Conservation (phyloP, 257 asterid genomes). For the Solanum infundibuliforme region DNA sequence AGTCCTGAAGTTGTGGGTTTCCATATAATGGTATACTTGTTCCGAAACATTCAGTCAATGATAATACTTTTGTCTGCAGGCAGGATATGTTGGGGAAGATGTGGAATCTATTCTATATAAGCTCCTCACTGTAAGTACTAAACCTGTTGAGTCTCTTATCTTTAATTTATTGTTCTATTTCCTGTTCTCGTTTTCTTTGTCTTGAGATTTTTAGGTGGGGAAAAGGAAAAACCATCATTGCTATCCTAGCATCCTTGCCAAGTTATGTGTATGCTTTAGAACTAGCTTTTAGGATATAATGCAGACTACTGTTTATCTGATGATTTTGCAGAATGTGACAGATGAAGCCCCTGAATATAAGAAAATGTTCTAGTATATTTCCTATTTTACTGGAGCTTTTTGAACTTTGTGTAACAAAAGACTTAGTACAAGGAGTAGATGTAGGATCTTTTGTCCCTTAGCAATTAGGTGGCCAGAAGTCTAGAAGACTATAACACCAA, state of each 20-base stretch:
- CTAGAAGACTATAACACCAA: neutral
- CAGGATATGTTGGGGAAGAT: slow-evolving; percentile 99
- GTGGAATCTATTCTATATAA: slow-evolving; percentile 96
- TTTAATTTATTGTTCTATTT: neutral
- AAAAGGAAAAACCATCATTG: neutral
- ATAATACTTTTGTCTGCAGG: slow-evolving; percentile 41
- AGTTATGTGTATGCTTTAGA: neutral
- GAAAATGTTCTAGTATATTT: neutral
- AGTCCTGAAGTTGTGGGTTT: neutral
- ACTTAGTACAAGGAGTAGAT: neutral
- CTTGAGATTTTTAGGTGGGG: neutral
- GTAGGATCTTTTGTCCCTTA: neutral
- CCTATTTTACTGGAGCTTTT: neutral
- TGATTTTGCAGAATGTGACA: neutral
- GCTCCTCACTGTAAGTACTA: slow-evolving; percentile 61
- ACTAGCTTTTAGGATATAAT: neutral
- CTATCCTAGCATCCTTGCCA: neutral
- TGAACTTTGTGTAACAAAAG: neutral
- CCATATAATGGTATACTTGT: neutral
- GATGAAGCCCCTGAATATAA: neutral
- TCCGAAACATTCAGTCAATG: neutral
- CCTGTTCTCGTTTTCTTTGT: neutral
- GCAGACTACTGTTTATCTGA: neutral
- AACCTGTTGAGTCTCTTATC: neutral
- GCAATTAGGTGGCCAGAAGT: neutral